Base-by-base conservation (phyloP, 1,284 basidiomycete species). In the Trichosporon sp. region DNA sequence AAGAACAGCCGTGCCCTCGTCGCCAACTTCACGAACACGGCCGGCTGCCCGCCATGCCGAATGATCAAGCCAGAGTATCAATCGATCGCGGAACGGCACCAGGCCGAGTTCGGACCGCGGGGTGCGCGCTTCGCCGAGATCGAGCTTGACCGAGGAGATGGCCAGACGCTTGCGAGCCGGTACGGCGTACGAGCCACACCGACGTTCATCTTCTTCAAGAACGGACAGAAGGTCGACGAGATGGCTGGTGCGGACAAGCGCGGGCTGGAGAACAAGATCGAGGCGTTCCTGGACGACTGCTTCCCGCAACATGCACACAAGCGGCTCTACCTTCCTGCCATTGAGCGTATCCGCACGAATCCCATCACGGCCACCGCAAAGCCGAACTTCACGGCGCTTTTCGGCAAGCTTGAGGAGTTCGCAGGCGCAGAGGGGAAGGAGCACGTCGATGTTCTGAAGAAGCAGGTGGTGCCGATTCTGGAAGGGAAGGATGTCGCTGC, bases 171-270 rank as follows among this genome's bases (percentile, higher is more conserved):
- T 27, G 90, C 89, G 0, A 73, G 80, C 0, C 82, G 88, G 71
- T 89, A 86, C 80, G 82, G 85, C 3, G 86, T 95, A 1, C 78
- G 84, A n/a, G 91, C 84, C 0, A 94, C 90, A 0, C 92, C 92
- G 3, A 93, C 91, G 4, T 94, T 93, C 76, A 82, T 89, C 59
- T 92, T 91, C 80, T 94, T 92, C 81, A 76, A 88, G 69, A 83
- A 90, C 65, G 89, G 89, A 1, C 83, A 85, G 68, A 90, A 91
- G 85, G 89, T 88, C 9, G 82, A 87, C 58, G 90, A 92, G 74
- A 67, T 95, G 69, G 88, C 86, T 71, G 92, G 92, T 0, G 89
- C 87, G 1, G 69, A 67, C 59, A 78, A 78, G 64, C 65, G 69
- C 27, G 73, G 71, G 11, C 68, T 78, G 31, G 77, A 78, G 59